phyloP scores from a whole-genome alignment of 208 protist genomes.

The Acanthamoeba triangularis region DNA sequence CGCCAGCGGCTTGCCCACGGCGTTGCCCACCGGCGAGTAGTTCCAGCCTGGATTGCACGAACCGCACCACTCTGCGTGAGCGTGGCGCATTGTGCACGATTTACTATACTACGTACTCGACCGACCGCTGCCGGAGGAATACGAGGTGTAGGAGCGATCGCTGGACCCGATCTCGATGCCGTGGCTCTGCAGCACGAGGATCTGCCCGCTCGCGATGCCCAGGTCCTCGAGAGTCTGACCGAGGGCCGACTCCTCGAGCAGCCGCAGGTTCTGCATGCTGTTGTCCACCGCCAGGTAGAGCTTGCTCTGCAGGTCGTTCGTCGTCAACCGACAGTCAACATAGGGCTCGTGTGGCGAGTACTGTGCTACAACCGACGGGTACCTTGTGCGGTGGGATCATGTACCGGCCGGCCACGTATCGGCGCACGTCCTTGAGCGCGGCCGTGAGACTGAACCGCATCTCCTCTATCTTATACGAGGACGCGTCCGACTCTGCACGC shows the following conservation, averaged over 20 bases:
- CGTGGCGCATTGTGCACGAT: no score
- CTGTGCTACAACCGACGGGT: background rate
- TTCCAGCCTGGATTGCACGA: background rate
- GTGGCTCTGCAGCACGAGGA: background rate
- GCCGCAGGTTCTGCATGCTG: background rate
- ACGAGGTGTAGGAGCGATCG: background rate
- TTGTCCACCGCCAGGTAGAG: background rate
- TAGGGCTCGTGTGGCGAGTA: background rate
- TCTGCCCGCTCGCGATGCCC: conserved; percentile 9
- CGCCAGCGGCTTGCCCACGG: background rate
- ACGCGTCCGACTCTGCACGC: background rate
- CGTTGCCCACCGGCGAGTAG: background rate
- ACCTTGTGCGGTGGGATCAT: conserved; percentile 51
- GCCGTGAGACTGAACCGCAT: background rate
- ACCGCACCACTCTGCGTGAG: no score
- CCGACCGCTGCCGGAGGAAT: background rate
- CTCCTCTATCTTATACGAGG: background rate
- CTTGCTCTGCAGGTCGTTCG: background rate
- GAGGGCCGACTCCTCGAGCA: background rate
- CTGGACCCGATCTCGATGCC: background rate
- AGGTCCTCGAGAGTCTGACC: background rate
- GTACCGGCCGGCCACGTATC: background rate
- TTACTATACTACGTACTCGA: background rate
- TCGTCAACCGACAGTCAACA: background rate
- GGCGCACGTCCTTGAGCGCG: conserved; percentile 2